Base-by-base conservation (phyloP, 2,329 filamentous ascomycete genomes). In the Penicillium sumatraense region DNA sequence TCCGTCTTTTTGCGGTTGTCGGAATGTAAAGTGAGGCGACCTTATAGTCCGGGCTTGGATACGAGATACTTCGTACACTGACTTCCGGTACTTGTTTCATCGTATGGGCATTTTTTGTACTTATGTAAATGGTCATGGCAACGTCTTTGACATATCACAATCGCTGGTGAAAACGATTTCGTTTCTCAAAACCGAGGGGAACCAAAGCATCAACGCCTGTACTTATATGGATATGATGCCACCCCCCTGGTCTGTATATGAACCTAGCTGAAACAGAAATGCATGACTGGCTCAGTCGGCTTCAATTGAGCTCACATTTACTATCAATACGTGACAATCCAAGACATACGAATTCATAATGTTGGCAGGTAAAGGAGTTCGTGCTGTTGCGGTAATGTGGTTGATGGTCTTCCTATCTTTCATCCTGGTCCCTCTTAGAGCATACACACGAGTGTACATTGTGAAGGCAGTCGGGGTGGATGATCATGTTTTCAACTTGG, bases 381-480 rank as follows among this genome's bases (percentile, higher is more conserved):
- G 53, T 49, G 47, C 56, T 41, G 8, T 68, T 16, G 53, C 57
- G 20, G 63, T 67, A 2, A 62, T 70, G 47, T 70, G 68, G 68
- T 46, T 53, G 6, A 56, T 69, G 53, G 59, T 57, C 10, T 41
- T 52, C 4, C 21, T 69, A 9, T 62, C 66, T 5, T 57, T 67
- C 20, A 53, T 68, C 23, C 49, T 70, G 8, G 58, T 70, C 2
- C 59, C 55, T 10, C 56, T 68, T 7, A 58, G 66, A 21, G 31
- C 64, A 9, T 69, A 69, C 41, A 66, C 64, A 0, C 51, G 65
- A 18, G 27, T 70, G 2, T 52, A 63, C 20, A 51, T 72, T 7
- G 59, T 77, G 10, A 69, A 68, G 14, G 74, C 73, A 2, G 36
- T 72, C 1, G 74, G 77, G 31, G 68, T 76, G 41, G 68, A 72